Evolutionary conservation across 2,329 filamentous ascomycete species (phyloP), one percentile per base, ranked within the genome.

Genomic region (Macrophomina phaseolina): DNA sequence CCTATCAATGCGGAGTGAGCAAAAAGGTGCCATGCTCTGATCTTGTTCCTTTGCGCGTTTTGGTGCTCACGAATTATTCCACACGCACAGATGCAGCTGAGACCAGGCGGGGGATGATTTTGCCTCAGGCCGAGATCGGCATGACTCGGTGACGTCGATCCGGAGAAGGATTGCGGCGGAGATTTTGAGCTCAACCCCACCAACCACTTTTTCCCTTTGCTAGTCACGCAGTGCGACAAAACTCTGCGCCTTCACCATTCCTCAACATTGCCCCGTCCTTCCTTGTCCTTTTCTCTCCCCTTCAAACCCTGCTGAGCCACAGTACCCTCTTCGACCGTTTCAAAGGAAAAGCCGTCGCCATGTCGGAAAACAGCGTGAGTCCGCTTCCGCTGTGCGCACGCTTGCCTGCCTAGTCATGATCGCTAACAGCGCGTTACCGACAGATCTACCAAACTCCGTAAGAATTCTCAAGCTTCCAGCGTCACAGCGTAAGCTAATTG

Each of bases 361-460:
- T 62, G 62, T 34, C 62, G 16, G 65, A 67, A n/a, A 56, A 67
- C 65, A 67, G 65, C 65, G 65, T 67, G 49, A 67, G 65, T 49
- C 48, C 18, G 16, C 56, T 8, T 38, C 36, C 16, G 46, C 28
- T 40, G 34, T 38, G 7, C n/a, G 34, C 53, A 46, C 42, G 34
- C 18, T 9, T 61, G 45, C 23, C 23, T 23, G 23, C 23, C 23
- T 23, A 23, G 23, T 23, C 23, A 23, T 23, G 40, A 23, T 45
- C 38, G 58, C 55, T 61, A 6, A 66, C 34, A 51, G 34, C 23
- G 4, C 23, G 38, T 28, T 42, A n/a, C 23, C 3, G 45, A 14
- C 40, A 67, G 65, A 67, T 67, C 42, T 67, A 67, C 65, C 65
- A 67, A 48, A 67, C 65, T 16, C 65, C 65, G 65, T 67, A 49